phyloP scores from a whole-genome alignment of 2,329 filamentous ascomycete genomes.

The Aspergillus sp. region DNA sequence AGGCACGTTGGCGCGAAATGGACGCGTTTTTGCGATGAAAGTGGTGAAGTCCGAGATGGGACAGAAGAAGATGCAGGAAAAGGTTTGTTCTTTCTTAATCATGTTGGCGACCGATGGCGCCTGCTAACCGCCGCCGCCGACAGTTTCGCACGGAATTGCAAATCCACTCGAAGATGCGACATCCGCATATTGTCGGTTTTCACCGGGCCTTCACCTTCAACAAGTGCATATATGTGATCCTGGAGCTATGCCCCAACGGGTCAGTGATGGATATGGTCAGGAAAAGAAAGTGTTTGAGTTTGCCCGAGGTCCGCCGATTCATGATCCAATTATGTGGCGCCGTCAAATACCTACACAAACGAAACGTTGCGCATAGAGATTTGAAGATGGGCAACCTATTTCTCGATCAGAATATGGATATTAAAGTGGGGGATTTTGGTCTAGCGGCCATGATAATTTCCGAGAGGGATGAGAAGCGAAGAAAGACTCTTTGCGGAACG shows the following conservation, averaged over 20 bases:
- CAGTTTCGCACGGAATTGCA: slow-evolving; percentile 81
- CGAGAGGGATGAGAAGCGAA: slow-evolving; percentile 78
- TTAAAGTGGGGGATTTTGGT: slow-evolving; percentile 97
- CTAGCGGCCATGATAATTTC: slow-evolving; percentile 88
- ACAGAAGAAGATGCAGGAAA: slow-evolving; percentile 52
- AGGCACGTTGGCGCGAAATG: slow-evolving; percentile 42
- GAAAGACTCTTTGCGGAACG: slow-evolving; percentile 93
- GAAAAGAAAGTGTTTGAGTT: slow-evolving; percentile 81
- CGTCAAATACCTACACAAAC: slow-evolving; percentile 95
- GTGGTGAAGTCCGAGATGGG: slow-evolving; percentile 50
- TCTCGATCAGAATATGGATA: slow-evolving; percentile 89
- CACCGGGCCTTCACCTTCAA: slow-evolving; percentile 89
- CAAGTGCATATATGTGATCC: slow-evolving; percentile 84
- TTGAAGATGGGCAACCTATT: slow-evolving; percentile 99
- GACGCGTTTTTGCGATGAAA: slow-evolving; percentile 49
- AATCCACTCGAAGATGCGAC: slow-evolving; percentile 96
- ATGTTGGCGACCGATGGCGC: neutral
- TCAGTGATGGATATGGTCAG: slow-evolving; percentile 98
- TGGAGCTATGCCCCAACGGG: slow-evolving; percentile 92
- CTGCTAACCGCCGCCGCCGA: slow-evolving; percentile 8
- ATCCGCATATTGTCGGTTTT: slow-evolving; percentile 94
- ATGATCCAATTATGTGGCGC: slow-evolving; percentile 93
- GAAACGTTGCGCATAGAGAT: slow-evolving; percentile 94
- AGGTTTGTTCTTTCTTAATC: slow-evolving; percentile 31
- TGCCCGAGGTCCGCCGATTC: slow-evolving; percentile 91